These are phyloP conservation scores for Ramaria sp. DNA, from an alignment of 768 basidiomycete species.

Conservation along the genomic window DNA sequence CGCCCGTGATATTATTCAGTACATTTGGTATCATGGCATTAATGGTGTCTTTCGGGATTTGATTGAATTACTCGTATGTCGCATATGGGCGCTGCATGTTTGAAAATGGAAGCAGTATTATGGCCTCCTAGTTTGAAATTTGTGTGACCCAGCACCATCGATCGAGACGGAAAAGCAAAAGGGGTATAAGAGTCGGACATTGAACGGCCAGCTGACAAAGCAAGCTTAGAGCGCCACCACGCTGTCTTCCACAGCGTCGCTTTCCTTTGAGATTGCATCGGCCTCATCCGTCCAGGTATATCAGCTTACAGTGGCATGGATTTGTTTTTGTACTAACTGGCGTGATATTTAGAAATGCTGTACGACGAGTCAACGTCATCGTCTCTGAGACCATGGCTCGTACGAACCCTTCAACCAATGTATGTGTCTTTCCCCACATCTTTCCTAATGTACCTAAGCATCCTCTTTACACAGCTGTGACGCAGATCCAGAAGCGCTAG, in stretches of 20 bases:
- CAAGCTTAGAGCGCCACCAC: not conserved
- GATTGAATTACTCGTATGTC: not conserved
- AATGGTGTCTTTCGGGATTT: not conserved
- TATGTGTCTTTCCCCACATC: slow-evolving; percentile 25
- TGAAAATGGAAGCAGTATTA: not conserved
- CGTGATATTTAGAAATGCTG: not conserved
- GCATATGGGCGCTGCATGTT: not conserved
- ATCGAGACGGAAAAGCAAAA: no score
- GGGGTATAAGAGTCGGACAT: not conserved
- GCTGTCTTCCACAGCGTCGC: not conserved
- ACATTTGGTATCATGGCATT: no score
- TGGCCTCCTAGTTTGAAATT: no score
- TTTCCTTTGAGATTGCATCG: not conserved
- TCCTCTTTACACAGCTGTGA: slow-evolving; percentile 58
- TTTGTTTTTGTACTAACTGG: not conserved
- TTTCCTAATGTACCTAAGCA: slow-evolving; percentile 5
- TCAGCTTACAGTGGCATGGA: not conserved
- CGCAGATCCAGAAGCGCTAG: slow-evolving; percentile 87
- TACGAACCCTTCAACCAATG: slow-evolving; percentile 87
- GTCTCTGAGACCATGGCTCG: slow-evolving; percentile 81
- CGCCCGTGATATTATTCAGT: no score
- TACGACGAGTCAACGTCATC: slow-evolving; percentile 46
- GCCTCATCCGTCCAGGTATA: no score
- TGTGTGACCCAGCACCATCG: no score
- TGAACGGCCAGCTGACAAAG: not conserved